Evolutionary conservation across 2,329 filamentous ascomycete species (phyloP), one percentile per base, ranked within the genome.

Genomic region (Eutypella sp.): DNA sequence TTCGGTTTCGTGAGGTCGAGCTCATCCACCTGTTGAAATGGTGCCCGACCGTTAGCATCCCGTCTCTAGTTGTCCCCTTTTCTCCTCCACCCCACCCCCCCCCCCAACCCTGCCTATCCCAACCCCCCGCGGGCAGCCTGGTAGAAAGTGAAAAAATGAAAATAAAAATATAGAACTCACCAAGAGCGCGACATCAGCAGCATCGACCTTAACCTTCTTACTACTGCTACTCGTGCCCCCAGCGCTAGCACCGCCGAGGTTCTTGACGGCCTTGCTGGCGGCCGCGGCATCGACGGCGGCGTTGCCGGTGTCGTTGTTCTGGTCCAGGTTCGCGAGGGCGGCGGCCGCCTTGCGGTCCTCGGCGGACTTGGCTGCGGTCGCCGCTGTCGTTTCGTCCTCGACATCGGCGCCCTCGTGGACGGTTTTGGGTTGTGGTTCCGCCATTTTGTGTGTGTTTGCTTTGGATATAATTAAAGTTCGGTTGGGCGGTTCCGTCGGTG

Each of bases 331-430:
- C 40, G 84, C 85, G 48, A 90, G 79, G 24, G 86, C 87, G 6
- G 82, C 83, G 34, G 84, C 84, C 39, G 85, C 84, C 67, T 89
- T 89, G 67, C 85, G 82, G 69, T 89, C 85, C 67, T 89, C 85
- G 60, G 85, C 85, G 36, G 78, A 81, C 67, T 83, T 85, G 59
- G 77, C 75, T 46, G 70, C 66, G 25, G 54, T 51, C 42, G 70
- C 66, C 27, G 54, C 51, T 41, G 67, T 66, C 54, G 73, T 66
- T 56, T 81, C 78, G 50, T 82, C 78, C 47, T 82, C 79, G 51
- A 76, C 70, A 51, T 82, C 78, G 49, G 79, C 78, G 61, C 82
- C 82, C 63, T 85, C 80, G 51, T 75, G 70, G 47, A 84, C 64
- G 42, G 63, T 70, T 38, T 72, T 59, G 36, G 82, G 80, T 63